phyloP scores from a whole-genome alignment of 306 rosid genomes.

The Corylus americana region DNA sequence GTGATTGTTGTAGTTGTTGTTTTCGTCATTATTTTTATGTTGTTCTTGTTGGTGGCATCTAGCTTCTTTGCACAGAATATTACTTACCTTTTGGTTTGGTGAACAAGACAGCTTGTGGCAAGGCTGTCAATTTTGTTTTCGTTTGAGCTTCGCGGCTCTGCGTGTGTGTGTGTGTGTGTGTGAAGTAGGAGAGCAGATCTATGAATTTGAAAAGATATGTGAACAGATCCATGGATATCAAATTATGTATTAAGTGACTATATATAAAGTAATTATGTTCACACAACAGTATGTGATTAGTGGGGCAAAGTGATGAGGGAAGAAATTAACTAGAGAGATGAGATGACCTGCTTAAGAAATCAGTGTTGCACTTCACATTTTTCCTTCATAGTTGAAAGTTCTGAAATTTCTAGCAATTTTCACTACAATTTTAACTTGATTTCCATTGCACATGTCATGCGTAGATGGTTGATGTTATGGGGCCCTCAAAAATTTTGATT shows the following conservation, averaged over 20 bases:
- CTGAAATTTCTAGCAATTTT: not conserved
- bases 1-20: not conserved
- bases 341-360: not conserved
- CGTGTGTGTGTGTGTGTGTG: not conserved
- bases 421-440: not conserved
- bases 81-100: not conserved
- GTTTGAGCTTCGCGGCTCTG: not conserved
- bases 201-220: not conserved
- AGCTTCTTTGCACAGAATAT: not conserved
- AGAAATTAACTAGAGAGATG: not conserved
- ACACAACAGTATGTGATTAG: not conserved
- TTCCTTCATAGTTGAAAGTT: not conserved
- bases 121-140: not conserved
- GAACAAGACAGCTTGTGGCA: not conserved
- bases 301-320: not conserved
- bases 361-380: not conserved
- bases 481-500: not conserved
- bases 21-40: not conserved
- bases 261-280: not conserved
- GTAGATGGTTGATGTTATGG: not conserved
- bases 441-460: not conserved
- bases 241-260: not conserved
- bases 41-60: not conserved
- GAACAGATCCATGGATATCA: conserved; percentile 1
- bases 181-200: conserved; percentile 3